Conservation (phyloP, 2,329 filamentous ascomycete species). For the Phyllosticta paracitricarpa region DNA sequence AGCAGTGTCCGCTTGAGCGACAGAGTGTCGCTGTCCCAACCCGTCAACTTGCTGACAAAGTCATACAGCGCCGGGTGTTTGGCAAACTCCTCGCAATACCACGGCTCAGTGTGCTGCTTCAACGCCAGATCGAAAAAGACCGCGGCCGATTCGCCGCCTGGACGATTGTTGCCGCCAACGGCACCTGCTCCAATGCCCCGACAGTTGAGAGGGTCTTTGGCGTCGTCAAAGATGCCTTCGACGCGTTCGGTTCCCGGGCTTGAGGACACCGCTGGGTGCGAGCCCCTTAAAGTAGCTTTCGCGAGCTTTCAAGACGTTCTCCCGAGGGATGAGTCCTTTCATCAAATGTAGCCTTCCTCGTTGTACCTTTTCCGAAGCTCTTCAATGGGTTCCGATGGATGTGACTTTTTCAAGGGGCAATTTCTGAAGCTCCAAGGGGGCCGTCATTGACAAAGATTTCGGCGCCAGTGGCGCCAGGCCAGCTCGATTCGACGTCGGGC, state of each 20-base stretch:
- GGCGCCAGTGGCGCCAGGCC: conserved; percentile 18
- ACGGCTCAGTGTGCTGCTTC: conserved; percentile 38
- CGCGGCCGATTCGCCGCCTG: conserved; percentile 29
- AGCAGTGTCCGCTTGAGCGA: conserved; percentile 41
- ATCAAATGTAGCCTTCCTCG: conserved; percentile 47
- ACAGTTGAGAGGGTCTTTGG: conserved; percentile 34
- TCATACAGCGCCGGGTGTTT: conserved; percentile 41
- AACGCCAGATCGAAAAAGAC: conserved; percentile 43
- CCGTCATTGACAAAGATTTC: conserved; percentile 38
- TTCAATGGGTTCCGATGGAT: conserved; percentile 35
- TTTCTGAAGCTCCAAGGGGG: conserved; percentile 35
- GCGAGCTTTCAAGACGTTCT: conserved; percentile 43
- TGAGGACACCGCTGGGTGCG: conserved; percentile 46
- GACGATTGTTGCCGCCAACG: conserved; percentile 30
- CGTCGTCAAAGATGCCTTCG: conserved; percentile 43
- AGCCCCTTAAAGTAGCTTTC: conserved; percentile 45
- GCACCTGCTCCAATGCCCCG: conserved; percentile 42
- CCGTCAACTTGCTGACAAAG: conserved; percentile 43
- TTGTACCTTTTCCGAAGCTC: conserved; percentile 39
- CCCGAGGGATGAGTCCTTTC: conserved; percentile 44
- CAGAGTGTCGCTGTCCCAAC: conserved; percentile 43
- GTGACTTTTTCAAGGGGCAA: conserved; percentile 34
- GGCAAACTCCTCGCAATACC: conserved; percentile 35
- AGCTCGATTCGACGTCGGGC: conserved; percentile 12
- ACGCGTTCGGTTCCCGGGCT: conserved; percentile 41